Evolutionary conservation across 495 filamentous ascomycete genomes (phyloP), one percentile per base, ranked within the genome.

Genomic region (Aspergillus nanangensis): DNA sequence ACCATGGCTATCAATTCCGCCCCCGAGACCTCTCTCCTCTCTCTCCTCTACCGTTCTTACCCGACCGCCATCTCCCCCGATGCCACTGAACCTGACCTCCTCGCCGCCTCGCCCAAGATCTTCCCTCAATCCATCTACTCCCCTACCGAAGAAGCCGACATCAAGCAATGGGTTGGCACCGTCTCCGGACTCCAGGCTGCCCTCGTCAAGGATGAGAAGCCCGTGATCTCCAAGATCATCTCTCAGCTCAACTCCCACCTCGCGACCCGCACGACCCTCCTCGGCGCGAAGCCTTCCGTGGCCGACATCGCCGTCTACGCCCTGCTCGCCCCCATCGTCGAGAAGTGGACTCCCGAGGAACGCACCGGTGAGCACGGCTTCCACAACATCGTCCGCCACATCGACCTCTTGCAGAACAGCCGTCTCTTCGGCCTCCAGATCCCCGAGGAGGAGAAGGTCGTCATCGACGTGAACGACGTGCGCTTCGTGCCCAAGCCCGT

Each of bases 361-460:
- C 81, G 87, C 55, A 95, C 93, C 5, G 93, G 93, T 25, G 81
- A 96, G 72, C 75, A 89, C 37, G 93, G 93, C 44, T 86, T 82
- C 61, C 90, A 93, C 56, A 81, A 97, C 64, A 86, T 96, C 54
- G 88, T 98, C 25, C 90, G 93, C 25, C 87, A 84, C 57, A 67
- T 95, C 52, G 93, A 96, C 65, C 95, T 96, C 60, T 86, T 98
- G 46, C 93, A 98, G 72, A 95, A 94, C 69, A 80, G 86, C 38
- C 76, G 80, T 1, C 47, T 91, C 37, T 94, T 95, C 55, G 79
- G 79, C 5, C 74, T 96, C 45, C 76, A 75, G 47, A 69, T 95
- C 41, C 67, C 73, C 39, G 81, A 85, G 35, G 75, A 72, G 45
- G 86, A 96, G 61, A 96, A 93, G 73, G 71, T 97, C 53, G 67